phyloP scores from a whole-genome alignment of 2,329 filamentous ascomycete species.

The Trichophyton verrucosum region DNA sequence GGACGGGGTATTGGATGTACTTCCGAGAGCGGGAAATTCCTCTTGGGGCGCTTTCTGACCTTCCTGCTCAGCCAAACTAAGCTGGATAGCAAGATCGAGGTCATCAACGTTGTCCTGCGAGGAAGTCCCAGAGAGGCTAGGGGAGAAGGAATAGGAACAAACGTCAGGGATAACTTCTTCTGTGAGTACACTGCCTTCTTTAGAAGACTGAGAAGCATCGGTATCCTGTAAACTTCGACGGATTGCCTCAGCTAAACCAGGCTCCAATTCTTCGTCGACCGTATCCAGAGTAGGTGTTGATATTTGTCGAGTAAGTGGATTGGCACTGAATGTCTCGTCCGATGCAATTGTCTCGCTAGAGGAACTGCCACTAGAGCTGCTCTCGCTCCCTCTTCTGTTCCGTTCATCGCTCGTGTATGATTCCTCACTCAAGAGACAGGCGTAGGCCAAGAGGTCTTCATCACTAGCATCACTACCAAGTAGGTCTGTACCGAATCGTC shows the following conservation, averaged over 20 bases:
- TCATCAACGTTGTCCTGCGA: constrained; percentile 42
- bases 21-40: constrained; percentile 23
- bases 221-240: constrained; percentile 38
- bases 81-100: constrained; percentile 48
- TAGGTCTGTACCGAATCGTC: constrained; percentile 73
- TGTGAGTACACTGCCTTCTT: constrained; percentile 20
- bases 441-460: constrained; percentile 52
- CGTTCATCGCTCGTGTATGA: constrained; percentile 38
- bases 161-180: background rate
- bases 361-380: constrained; percentile 29
- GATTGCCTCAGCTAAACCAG: constrained; percentile 52
- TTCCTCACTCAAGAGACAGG: constrained; percentile 50
- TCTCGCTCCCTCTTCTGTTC: constrained; percentile 33
- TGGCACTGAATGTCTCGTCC: background rate
- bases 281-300: constrained; percentile 28
- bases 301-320: background rate
- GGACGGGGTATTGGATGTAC: constrained; percentile 8
- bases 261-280: constrained; percentile 40
- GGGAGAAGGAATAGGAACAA: background rate
- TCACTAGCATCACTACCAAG: constrained; percentile 45
- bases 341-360: constrained; percentile 25
- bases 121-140: constrained; percentile 13
- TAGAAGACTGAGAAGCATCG: constrained; percentile 24
- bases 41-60: constrained; percentile 12
- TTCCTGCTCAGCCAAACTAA: constrained; percentile 49